Evolutionary conservation across 768 basidiomycete genomes (phyloP), one percentile per base, ranked within the genome.

Genomic region (Mycena indigotica): DNA sequence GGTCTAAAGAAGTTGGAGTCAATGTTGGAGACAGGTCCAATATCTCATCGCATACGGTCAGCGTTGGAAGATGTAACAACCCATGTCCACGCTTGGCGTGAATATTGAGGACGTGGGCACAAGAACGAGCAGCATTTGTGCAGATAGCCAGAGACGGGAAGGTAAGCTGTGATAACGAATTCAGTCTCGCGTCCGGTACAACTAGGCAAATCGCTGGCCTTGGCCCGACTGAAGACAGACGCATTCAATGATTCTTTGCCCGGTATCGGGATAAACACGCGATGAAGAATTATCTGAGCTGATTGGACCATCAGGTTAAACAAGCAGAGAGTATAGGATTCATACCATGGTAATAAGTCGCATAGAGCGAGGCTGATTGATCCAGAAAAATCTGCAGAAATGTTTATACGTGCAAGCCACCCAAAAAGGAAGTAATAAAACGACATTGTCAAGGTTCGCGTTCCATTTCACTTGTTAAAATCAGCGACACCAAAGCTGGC

Each of bases 321-420:
- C 0, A 19, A 17, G 48, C 13, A 53, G 35, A 1, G 26, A 0
- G 17, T 28, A 12, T 4, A 3, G 15, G 13, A 17, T 2, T 24
- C 30, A 50, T 4, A 58, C 61, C 56, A 24, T 62, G 57, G 46
- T 62, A 62, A 45, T 62, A 58, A 13, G 28, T 49, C 3, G 54
- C 46, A 44, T 48, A 62, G 52, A 62, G 25, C 2, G 57, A 45
- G n/a, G 61, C 57, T 8, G 61, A 62, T 30, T 62, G 61, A 39
- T 58, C 50, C 5, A 62, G 53, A 45, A 58, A 58, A 13, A 56
- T 24, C 61, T 62, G 28, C n/a, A 5, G 19, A 12, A 2, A 21
- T 24, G 12, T 21, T 26, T 13, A 5, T 5, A 15, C 24, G 16
- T n/a, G 41, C 41, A 19, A 39, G n/a, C 1, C 30, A 19, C 13